These are phyloP conservation scores for Puya raimondii DNA, from an alignment of 176 grass and related monocot genomes.

Conservation along the genomic window DNA sequence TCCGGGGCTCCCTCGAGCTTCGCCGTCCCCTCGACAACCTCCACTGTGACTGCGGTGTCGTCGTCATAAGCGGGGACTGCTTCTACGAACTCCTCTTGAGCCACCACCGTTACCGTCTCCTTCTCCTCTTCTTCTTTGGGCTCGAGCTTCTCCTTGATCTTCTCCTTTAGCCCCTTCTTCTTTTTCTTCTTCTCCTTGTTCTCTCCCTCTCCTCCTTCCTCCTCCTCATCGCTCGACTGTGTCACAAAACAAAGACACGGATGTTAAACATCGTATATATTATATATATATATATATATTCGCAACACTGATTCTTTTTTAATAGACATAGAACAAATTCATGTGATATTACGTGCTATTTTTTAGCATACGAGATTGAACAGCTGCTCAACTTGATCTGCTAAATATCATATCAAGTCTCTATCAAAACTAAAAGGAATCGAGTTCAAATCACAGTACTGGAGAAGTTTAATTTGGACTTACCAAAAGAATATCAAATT, in stretches of 20 bases:
- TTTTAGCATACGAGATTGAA: no score
- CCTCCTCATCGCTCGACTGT: slow-evolving; percentile 87
- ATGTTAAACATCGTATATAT: background rate
- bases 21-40: slow-evolving; percentile 41
- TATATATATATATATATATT: background rate
- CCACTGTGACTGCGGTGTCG: slow-evolving; percentile 36
- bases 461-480: no score
- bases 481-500: no score
- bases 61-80: slow-evolving; percentile 17
- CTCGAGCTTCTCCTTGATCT: slow-evolving; percentile 69
- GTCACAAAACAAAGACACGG: background rate
- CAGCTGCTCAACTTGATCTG: no score
- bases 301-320: no score
- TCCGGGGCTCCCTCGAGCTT: slow-evolving; percentile 21
- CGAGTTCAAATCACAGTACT: no score
- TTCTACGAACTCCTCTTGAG: slow-evolving; percentile 13
- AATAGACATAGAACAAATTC: background rate
- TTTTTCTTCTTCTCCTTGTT: slow-evolving; percentile 77
- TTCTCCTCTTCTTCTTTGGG: slow-evolving; percentile 15
- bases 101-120: background rate
- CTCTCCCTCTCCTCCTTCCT: slow-evolving; percentile 59
- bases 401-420: no score
- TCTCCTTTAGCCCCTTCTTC: slow-evolving; percentile 92
- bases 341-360: no score
- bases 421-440: no score